Evolutionary conservation across 768 basidiomycete species (phyloP), one percentile per base, ranked within the genome.

Genomic region (Chlorophyllum brunneum): DNA sequence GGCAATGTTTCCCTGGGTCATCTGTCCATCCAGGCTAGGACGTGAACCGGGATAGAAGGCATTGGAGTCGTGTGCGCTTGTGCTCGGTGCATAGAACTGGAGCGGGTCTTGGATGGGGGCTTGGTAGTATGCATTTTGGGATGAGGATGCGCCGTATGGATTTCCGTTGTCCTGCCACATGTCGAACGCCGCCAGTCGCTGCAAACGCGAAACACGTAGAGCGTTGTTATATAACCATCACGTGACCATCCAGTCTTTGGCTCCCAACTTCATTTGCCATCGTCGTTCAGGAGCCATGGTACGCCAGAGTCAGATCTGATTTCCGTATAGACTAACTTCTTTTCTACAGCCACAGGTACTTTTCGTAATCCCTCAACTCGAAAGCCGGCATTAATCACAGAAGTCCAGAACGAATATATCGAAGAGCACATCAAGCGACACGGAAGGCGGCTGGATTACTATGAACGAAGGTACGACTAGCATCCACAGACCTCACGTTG

Each of bases 371-470:
- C 11, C 20, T 22, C 22, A 15, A 31, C 11, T 40, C 30, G 34
- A 15, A n/a, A 9, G 18, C 50, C 16, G n/a, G 46, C 22, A 18
- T 31, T 30, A 20, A 51, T 46, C 24, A 24, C 9, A 46, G 34
- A 33, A 30, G 9, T 51, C n/a, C n/a, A 99, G 92, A 98, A 98
- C 79, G 95, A 98, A 68, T 98, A 98, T 69, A 98, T 99, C 70
- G 95, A 98, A 70, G 95, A 99, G 76, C 89, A 92, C 65, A 95
- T 98, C 69, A 94, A 92, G 73, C 86, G 93, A 48, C 91, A 98
- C 81, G 95, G 95, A 66, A 82, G 94, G 59, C 83, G 94, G 65
- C 75, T 98, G 76, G 95, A 99, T 76, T 83, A 95, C 70, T 94
- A 88, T 70, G 97, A 99, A 76, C 82, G 85, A 63, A 95, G 88